Evolutionary conservation across 371 early-diverging fungal species (phyloP), one percentile per base, ranked within the genome.

Genomic region (Rhizopus delemar): DNA sequence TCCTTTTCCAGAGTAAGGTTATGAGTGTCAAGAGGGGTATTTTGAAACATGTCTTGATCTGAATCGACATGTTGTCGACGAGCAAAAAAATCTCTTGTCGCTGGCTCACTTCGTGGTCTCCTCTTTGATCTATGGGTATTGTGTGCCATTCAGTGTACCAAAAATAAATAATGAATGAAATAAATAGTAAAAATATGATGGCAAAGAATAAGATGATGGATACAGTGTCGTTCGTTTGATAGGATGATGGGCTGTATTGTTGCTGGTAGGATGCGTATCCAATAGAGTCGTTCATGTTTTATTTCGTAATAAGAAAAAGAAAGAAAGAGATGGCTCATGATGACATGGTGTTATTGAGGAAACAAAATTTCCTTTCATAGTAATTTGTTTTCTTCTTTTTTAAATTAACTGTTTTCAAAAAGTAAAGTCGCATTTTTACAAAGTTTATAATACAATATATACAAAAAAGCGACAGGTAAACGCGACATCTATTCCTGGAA

Each of bases 121-220:
- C 66, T 41, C 77, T 56, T 61, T 69, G 70, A 36, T 70, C 69
- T 8, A 67, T 52, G 29, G 77, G 69, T 33, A 76, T 62, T 43
- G 68, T 73, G 57, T 73, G 73, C 67, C 77, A 70, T 61, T 70
- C 69, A 0, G 71, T 73, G 32, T 69, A 70, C 77, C 77, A 76
- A 57, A 76, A 73, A 50, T 76, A 76, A 48, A 73, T 60, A 2
- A 68, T 53, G 38, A 76, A 73, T 3, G 77, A 73, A 13, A 67
- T 36, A 8, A 73, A 38, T 16, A 76, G 43, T 22, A 70, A 41
- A 16, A 61, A 54, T 22, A 76, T 71, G 46, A 71, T 65, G 9
- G 71, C 62, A 48, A 73, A 70, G 41, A 76, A 73, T 3, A 76
- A 50, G 32, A 73, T 68, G 51, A 76, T 76, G 15, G 77, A 76